A percentile compares a stretch with the other conserved stretches of the same genome.
Conservation (phyloP, 208 protist species). For the Acanthamoeba sp. region DNA sequence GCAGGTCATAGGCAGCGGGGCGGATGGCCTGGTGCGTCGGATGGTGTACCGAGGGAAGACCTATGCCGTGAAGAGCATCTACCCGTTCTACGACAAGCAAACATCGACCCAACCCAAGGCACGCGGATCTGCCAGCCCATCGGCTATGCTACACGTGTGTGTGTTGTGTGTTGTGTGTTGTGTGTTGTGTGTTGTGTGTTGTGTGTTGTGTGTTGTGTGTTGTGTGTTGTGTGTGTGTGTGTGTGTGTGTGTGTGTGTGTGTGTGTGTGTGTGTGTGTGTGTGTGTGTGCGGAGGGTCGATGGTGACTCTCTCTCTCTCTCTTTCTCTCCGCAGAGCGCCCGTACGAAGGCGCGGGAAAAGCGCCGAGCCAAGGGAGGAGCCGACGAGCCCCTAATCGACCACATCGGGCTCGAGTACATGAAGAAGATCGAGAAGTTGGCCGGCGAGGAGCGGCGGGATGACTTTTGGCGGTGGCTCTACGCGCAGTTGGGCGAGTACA, state of each 20-base stretch:
- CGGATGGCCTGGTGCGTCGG: conserved; percentile 18
- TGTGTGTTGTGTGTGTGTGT: no score
- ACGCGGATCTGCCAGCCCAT: no score
- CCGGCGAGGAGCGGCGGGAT: not conserved
- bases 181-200: no score
- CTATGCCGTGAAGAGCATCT: conserved; percentile 64
- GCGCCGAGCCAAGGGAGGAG: not conserved
- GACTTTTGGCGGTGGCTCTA: conserved; percentile 69
- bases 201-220: no score
- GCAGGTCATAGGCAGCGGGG: conserved; percentile 27
- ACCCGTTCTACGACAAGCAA: conserved; percentile 18
- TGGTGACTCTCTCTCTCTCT: not conserved
- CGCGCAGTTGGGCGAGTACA: conserved; percentile 67
- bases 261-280: no score
- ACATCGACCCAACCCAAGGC: not conserved
- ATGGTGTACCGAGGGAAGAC: conserved; percentile 29
- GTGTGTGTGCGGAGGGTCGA: no score
- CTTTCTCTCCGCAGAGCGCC: not conserved
- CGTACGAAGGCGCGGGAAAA: not conserved
- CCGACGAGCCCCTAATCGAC: not conserved
- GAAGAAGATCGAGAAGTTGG: conserved; percentile 44
- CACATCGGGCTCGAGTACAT: conserved; percentile 61
- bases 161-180: no score
- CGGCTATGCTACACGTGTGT: no score
- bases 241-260: no score